Percentiles rank a stretch among this genome's conserved stretches.
Evolutionary conservation across 305 asterid genomes (phyloP).

Genomic region (Fraxinus latifolia): DNA sequence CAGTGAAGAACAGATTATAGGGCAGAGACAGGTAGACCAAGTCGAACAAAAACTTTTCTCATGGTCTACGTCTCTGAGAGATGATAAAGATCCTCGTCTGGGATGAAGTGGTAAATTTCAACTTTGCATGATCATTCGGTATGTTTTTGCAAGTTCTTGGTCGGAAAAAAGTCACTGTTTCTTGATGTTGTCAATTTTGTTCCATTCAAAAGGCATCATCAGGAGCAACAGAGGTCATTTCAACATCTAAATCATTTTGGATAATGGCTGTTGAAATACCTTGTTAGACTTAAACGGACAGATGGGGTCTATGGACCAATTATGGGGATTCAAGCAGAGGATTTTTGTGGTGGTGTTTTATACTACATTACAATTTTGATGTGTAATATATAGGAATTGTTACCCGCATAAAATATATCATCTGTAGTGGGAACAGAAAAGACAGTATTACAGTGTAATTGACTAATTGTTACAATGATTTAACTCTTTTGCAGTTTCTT

Average conservation of each 20-base stretch:
- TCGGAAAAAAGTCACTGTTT: neutral
- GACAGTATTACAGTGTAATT: neutral
- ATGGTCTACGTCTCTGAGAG: neutral
- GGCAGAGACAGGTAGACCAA: neutral
- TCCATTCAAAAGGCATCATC: neutral
- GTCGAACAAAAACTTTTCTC: neutral
- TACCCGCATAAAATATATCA: neutral
- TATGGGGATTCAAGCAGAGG: neutral
- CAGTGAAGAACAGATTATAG: neutral
- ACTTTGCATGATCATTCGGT: neutral
- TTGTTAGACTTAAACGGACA: neutral
- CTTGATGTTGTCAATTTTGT: neutral
- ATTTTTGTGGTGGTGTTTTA: neutral
- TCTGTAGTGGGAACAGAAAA: neutral
- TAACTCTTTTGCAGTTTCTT: neutral
- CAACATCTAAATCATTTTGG: neutral
- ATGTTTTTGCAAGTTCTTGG: conserved; percentile 7
- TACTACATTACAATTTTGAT: conserved; percentile 25
- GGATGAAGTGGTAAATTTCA: neutral
- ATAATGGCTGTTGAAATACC: neutral
- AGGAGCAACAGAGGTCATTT: neutral
- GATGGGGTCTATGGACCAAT: neutral
- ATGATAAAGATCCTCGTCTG: neutral
- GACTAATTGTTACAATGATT: neutral
- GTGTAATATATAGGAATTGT: conserved; percentile 19